A percentile compares a stretch with the other conserved stretches of the same genome.
Evolutionary conservation across 768 basidiomycete species (phyloP).

Genomic region (Infundibulicybe gibba): DNA sequence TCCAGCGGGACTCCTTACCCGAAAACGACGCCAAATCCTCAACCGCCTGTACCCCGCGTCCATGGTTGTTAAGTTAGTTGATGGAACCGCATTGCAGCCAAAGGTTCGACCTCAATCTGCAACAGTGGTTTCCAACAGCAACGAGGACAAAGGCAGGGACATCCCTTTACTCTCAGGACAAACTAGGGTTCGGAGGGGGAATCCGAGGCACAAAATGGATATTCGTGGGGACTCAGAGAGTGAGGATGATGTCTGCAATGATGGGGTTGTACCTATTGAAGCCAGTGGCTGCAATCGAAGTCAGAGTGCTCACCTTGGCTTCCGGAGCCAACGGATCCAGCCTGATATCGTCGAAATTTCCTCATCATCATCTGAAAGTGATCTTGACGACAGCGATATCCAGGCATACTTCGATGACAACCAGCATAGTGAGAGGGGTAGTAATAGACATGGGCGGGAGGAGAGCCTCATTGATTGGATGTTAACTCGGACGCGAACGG

Average conservation of each 20-base stretch:
- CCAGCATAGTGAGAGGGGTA: slow-evolving; percentile 1
- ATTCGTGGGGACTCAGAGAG: slow-evolving; percentile 67
- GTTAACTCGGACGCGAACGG: slow-evolving; percentile 43
- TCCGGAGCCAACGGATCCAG: no score
- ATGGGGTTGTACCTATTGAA: slow-evolving; percentile 4
- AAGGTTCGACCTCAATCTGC: slow-evolving; percentile 5
- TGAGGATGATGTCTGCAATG: slow-evolving; percentile 29
- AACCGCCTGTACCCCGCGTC: slow-evolving; percentile 51
- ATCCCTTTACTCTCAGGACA: slow-evolving; percentile 47
- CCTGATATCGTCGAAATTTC: no score
- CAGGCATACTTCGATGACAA: slow-evolving; percentile 25
- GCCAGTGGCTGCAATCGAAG: no score
- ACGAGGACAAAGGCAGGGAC: slow-evolving; percentile 24
- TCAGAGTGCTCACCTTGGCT: no score
- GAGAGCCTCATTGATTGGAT: slow-evolving; percentile 67
- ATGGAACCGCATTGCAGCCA: slow-evolving; percentile 12
- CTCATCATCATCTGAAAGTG: no score
- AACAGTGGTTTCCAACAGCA: slow-evolving; percentile 16
- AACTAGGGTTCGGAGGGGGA: slow-evolving; percentile 36
- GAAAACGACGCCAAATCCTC: slow-evolving; percentile 34
- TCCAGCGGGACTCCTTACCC: slow-evolving; percentile 13
- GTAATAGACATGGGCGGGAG: slow-evolving; percentile 19
- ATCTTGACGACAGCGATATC: slow-evolving; percentile 20
- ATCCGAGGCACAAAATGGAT: slow-evolving; percentile 27
- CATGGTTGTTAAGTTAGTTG: slow-evolving; percentile 38